These are phyloP conservation scores for Leptographium radiaticola DNA, from an alignment of 2,329 filamentous ascomycete species.

Conservation along the genomic window DNA sequence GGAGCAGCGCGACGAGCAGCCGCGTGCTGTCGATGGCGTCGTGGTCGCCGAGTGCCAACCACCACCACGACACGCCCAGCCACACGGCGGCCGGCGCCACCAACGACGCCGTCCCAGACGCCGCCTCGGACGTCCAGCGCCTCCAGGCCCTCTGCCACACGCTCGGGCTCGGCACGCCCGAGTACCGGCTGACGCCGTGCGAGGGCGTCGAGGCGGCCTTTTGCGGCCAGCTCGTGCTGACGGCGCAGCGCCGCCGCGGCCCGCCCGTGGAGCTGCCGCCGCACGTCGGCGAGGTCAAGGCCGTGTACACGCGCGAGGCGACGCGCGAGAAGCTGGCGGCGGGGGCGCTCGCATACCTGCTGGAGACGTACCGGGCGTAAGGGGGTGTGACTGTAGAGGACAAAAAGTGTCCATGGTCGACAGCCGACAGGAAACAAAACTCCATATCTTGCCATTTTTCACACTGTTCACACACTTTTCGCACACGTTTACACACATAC, in stretches of 20 bases:
- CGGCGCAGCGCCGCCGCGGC: slow-evolving; percentile 18
- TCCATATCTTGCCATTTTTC: too few relatives aligned
- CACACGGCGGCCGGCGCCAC: neutral
- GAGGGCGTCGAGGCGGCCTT: slow-evolving; percentile 16
- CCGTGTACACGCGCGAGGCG: slow-evolving; percentile 20
- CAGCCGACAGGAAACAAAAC: too few relatives aligned
- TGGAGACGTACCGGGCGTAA: neutral
- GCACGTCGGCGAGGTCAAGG: slow-evolving; percentile 19
- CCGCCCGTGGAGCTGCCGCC: slow-evolving; percentile 14
- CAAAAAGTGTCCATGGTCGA: too few relatives aligned
- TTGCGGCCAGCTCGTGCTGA: slow-evolving; percentile 17
- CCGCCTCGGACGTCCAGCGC: slow-evolving; percentile 9
- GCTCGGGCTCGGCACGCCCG: slow-evolving; percentile 4
- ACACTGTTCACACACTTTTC: too few relatives aligned
- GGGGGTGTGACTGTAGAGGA: too few relatives aligned
- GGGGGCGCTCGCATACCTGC: slow-evolving; percentile 24
- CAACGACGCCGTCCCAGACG: slow-evolving; percentile 2
- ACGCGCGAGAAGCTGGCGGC: slow-evolving; percentile 27
- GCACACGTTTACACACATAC: neutral
- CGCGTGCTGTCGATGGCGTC: slow-evolving; percentile 3
- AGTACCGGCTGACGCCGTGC: neutral
- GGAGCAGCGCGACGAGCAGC: neutral
- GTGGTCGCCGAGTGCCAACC: neutral
- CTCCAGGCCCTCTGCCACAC: slow-evolving; percentile 12
- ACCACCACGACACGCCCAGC: neutral